These are phyloP conservation scores for Zalaria obscura DNA, from an alignment of 2,329 filamentous ascomycete species.

Conservation along the genomic window DNA sequence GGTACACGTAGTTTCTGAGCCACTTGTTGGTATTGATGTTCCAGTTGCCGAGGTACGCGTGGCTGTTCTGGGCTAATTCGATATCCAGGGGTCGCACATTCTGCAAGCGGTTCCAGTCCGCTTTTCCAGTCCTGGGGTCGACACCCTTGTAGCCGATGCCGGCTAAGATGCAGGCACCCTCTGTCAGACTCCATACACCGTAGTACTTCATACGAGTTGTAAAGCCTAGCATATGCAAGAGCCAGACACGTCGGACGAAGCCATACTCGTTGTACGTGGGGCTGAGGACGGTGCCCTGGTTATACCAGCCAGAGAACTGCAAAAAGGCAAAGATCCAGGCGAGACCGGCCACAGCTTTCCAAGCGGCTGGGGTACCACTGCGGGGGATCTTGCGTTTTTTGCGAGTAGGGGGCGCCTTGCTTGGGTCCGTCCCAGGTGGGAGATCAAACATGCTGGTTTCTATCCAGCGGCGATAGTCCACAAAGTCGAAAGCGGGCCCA, in stretches of 20 bases:
- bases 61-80: conserved; percentile 85
- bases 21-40: conserved; percentile 98
- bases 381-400: conserved; percentile 88
- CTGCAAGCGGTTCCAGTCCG: conserved; percentile 78
- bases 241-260: conserved; percentile 59
- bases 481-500: conserved; percentile 87
- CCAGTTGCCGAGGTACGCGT: conserved; percentile 82
- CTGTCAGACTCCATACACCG: conserved; percentile 84
- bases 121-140: conserved; percentile 68
- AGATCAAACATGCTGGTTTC: conserved; percentile 90
- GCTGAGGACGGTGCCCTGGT: conserved; percentile 47
- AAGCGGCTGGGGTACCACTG: conserved; percentile 69
- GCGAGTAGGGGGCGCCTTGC: conserved; percentile 71
- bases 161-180: conserved; percentile 85
- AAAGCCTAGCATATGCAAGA: conserved; percentile 72
- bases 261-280: conserved; percentile 52
- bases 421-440: conserved; percentile 64
- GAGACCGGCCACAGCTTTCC: conserved; percentile 60
- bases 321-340: conserved; percentile 71
- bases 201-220: conserved; percentile 87
- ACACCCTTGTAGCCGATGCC: conserved; percentile 92
- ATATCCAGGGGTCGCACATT: conserved; percentile 81
- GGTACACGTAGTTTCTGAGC: conserved; percentile 89
- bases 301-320: conserved; percentile 54
- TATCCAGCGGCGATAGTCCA: conserved; percentile 84